Evolutionary conservation across 345 rosid genomes (phyloP).

Genomic region (Camelina sativa): DNA sequence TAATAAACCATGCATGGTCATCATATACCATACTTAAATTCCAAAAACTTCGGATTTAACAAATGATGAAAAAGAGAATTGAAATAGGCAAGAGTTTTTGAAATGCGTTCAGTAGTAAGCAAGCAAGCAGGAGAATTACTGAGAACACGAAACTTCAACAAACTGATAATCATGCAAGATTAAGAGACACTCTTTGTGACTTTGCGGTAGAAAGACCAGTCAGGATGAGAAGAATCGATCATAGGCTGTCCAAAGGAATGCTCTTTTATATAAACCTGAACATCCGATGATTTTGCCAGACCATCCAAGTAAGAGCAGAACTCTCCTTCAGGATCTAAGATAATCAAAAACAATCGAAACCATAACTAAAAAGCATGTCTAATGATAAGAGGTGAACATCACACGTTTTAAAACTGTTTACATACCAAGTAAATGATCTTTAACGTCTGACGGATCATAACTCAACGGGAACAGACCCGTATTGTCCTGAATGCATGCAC

Average conservation of each 20-base stretch:
- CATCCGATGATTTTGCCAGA: slow-evolving; percentile 44
- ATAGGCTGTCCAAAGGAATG: slow-evolving; percentile 49
- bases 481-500: slow-evolving; percentile 39
- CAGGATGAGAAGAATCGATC: slow-evolving; percentile 43
- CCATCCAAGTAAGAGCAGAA: slow-evolving; percentile 49
- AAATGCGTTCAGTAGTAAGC: neutral
- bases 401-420: neutral
- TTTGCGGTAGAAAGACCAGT: slow-evolving; percentile 44
- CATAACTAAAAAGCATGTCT: neutral
- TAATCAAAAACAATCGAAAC: neutral
- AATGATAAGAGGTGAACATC: neutral
- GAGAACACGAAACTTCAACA: neutral
- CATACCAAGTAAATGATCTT: slow-evolving; percentile 38
- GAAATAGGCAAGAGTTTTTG: neutral
- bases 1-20: no score
- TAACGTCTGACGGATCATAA: slow-evolving; percentile 7
- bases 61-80: neutral
- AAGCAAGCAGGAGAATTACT: neutral
- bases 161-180: neutral
- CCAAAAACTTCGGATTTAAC: neutral
- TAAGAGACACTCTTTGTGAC: slow-evolving; percentile 10
- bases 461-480: slow-evolving; percentile 44
- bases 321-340: slow-evolving; percentile 49
- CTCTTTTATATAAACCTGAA: slow-evolving; percentile 41
- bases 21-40: neutral